Evolutionary conservation across 208 protist species (phyloP).

Genomic region (Trypanosoma brucei): DNA sequence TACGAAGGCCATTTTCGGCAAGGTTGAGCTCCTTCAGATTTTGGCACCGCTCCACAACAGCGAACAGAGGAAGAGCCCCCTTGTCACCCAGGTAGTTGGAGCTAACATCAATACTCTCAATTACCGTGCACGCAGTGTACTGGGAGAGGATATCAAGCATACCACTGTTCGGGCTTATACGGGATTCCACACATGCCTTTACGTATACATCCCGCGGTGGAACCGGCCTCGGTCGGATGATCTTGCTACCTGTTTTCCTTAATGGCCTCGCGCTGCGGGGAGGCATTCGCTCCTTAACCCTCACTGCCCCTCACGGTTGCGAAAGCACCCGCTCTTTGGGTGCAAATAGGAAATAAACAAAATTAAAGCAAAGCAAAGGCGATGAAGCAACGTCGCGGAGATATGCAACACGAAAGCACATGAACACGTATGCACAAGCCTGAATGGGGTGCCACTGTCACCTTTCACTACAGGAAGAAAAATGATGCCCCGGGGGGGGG

Average conservation of each 20-base stretch:
- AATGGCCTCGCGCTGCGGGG: slow-evolving; percentile 14
- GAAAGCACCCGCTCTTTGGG: neutral
- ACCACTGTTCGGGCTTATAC: slow-evolving; percentile 70
- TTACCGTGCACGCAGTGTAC: slow-evolving; percentile 29
- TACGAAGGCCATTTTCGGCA: slow-evolving; percentile 85
- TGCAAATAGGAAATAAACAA: no score
- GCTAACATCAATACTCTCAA: slow-evolving; percentile 61
- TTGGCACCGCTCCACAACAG: slow-evolving; percentile 48
- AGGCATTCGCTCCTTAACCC: slow-evolving; percentile 11
- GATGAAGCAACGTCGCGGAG: no score
- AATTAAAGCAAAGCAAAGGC: no score
- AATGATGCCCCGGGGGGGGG: no score
- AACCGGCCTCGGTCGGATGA: slow-evolving; percentile 10
- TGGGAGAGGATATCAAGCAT: slow-evolving; percentile 56
- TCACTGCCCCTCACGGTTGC: neutral
- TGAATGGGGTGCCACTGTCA: no score
- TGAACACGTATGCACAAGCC: no score
- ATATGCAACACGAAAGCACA: no score
- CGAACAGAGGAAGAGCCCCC: slow-evolving; percentile 66
- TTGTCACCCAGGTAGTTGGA: slow-evolving; percentile 88
- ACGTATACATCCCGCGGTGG: slow-evolving; percentile 74
- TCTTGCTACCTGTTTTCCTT: slow-evolving; percentile 26
- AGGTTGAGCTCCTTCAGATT: slow-evolving; percentile 53
- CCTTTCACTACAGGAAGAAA: no score
- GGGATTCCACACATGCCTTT: slow-evolving; percentile 61